Evolutionary conservation across 2,329 filamentous ascomycete species (phyloP).

Genomic region (Ophiocordyceps camponoti-leonardi): DNA sequence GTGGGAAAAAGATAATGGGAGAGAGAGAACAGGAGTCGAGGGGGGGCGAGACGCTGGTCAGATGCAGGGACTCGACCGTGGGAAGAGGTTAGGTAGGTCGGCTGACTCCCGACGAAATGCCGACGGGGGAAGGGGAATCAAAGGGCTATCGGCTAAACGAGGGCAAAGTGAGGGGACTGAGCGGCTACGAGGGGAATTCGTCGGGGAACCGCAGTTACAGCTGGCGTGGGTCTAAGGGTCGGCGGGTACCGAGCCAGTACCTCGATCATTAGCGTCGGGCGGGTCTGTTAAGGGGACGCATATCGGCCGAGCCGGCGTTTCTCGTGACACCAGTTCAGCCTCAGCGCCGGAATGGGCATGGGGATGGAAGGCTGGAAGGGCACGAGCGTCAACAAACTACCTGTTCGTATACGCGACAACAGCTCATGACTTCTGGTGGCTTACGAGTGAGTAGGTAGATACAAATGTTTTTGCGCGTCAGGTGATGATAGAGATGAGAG

Average conservation of each 20-base stretch:
- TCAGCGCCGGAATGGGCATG: too few relatives aligned
- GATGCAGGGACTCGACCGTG: background rate
- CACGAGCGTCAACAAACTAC: too few relatives aligned
- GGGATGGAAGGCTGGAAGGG: too few relatives aligned
- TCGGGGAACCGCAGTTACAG: background rate
- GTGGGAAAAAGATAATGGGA: background rate
- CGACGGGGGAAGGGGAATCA: background rate
- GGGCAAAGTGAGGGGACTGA: too few relatives aligned
- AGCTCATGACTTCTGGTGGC: too few relatives aligned
- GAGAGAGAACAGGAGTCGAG: background rate
- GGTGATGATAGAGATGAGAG: too few relatives aligned
- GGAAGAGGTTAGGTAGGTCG: background rate
- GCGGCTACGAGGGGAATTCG: background rate
- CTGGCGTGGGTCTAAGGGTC: background rate
- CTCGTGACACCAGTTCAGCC: too few relatives aligned
- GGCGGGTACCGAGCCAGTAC: background rate
- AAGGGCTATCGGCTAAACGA: background rate
- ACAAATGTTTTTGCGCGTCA: too few relatives aligned
- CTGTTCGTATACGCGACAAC: too few relatives aligned
- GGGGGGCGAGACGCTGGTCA: background rate
- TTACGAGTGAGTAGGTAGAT: too few relatives aligned
- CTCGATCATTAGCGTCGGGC: slow-evolving; percentile 9
- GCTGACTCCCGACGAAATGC: background rate
- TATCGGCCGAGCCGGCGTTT: too few relatives aligned
- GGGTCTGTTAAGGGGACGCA: slow-evolving; percentile 30